A percentile compares a stretch with the other conserved stretches of the same genome.
Conservation (phyloP, 805 yeast genomes). For the Pichia kluyveri region DNA sequence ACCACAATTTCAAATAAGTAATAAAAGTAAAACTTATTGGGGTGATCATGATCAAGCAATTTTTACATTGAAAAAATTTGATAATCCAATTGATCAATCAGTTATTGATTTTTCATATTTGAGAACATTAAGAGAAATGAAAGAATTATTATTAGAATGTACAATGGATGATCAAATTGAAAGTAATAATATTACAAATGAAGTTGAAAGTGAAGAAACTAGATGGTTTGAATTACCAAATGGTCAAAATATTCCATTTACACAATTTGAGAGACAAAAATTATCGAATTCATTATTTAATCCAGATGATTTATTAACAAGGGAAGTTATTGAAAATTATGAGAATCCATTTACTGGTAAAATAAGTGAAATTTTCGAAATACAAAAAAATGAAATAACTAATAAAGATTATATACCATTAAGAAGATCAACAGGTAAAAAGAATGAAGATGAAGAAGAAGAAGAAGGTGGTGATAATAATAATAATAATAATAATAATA, state of each 20-base stretch:
- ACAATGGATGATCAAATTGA: slow-evolving; percentile 24
- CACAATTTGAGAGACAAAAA: slow-evolving; percentile 44
- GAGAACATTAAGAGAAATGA: slow-evolving; percentile 59
- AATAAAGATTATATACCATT: slow-evolving; percentile 67
- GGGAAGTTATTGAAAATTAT: slow-evolving; percentile 21
- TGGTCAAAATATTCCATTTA: slow-evolving; percentile 58
- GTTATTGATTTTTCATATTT: slow-evolving; percentile 49
- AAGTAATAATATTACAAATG: slow-evolving; percentile 4
- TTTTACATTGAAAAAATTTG: slow-evolving; percentile 17
- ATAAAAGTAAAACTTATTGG: slow-evolving; percentile 31
- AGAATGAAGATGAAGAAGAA: slow-evolving; percentile 27
- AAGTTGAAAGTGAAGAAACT: slow-evolving; percentile 18
- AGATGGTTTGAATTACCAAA: slow-evolving; percentile 68
- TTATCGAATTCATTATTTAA: slow-evolving; percentile 68
- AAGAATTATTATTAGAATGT: slow-evolving; percentile 54
- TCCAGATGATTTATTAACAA: slow-evolving; percentile 32
- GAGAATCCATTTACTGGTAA: slow-evolving; percentile 44
- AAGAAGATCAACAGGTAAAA: slow-evolving; percentile 42
- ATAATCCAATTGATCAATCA: slow-evolving; percentile 31
- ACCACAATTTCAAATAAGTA: slow-evolving; percentile 42
- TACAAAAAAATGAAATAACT: slow-evolving; percentile 22
- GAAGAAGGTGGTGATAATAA: slow-evolving; percentile 12
- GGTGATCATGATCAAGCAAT: slow-evolving; percentile 9
- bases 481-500: slow-evolving; percentile 20
- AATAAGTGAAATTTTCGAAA: slow-evolving; percentile 22